Evolutionary conservation across 306 rosid genomes (phyloP).

Genomic region (Medicago ruthenica): DNA sequence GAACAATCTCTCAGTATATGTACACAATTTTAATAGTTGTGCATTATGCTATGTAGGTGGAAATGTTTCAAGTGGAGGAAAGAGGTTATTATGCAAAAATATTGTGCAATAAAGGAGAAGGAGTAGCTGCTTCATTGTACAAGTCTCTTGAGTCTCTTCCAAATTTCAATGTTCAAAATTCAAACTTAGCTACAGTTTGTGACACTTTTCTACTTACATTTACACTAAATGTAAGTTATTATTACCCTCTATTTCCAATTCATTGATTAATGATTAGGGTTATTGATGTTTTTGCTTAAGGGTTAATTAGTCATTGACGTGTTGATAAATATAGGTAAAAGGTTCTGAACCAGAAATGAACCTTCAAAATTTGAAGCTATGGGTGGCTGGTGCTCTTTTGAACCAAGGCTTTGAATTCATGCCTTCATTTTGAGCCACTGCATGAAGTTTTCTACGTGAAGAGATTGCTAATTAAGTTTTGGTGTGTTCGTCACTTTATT

Average conservation of each 20-base stretch:
- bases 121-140: slow-evolving; percentile 69
- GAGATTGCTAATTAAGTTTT: too few species aligned
- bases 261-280: background rate
- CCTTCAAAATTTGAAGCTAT: slow-evolving; percentile 82
- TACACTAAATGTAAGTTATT: slow-evolving; percentile 59
- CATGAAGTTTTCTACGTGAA: background rate
- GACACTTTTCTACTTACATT: slow-evolving; percentile 66
- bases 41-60: slow-evolving; percentile 56
- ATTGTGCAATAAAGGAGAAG: slow-evolving; percentile 67
- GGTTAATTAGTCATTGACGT: slow-evolving; percentile 23
- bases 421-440: slow-evolving; percentile 43
- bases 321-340: slow-evolving; percentile 60
- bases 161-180: slow-evolving; percentile 66
- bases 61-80: slow-evolving; percentile 84
- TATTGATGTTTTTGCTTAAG: background rate
- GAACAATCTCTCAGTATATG: background rate
- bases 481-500: too few species aligned
- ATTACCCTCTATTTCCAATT: background rate
- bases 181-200: slow-evolving; percentile 70
- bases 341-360: slow-evolving; percentile 65
- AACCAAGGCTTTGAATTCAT: slow-evolving; percentile 80
- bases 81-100: slow-evolving; percentile 76
- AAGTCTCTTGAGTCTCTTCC: slow-evolving; percentile 78
- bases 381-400: slow-evolving; percentile 87
- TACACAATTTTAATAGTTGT: background rate